A percentile compares a stretch with the other conserved stretches of the same genome.
Evolutionary conservation across 345 rosid species (phyloP).

Genomic region (Boechera stricta): DNA sequence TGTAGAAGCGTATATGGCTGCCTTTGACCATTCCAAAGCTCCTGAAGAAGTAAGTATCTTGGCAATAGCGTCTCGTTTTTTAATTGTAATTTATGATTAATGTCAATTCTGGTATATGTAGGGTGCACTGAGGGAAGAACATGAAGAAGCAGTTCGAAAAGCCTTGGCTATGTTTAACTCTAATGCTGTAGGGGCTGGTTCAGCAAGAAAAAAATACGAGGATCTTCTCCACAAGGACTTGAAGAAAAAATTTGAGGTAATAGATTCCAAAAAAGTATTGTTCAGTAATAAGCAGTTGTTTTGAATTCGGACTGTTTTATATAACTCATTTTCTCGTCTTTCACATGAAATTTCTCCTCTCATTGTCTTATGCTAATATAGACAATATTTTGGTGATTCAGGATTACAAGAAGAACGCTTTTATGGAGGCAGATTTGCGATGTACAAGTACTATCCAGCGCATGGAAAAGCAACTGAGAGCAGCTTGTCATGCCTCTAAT

Average conservation of each 20-base stretch:
- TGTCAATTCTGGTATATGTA: constrained; percentile 50
- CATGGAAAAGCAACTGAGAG: constrained; percentile 90
- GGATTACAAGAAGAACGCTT: constrained; percentile 83
- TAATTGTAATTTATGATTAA: constrained; percentile 23
- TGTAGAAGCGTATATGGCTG: constrained; percentile 65
- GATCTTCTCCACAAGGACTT: constrained; percentile 83
- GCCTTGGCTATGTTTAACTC: constrained; percentile 71
- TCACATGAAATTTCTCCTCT: constrained; percentile 12
- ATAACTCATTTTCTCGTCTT: background rate
- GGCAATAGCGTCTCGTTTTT: background rate
- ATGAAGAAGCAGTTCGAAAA: constrained; percentile 83
- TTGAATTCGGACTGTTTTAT: background rate
- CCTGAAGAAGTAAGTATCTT: constrained; percentile 79
- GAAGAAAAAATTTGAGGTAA: constrained; percentile 86
- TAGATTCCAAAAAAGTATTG: background rate
- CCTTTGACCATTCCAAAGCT: constrained; percentile 74
- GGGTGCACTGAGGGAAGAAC: constrained; percentile 86
- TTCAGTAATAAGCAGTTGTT: constrained; percentile 5
- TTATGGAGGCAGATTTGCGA: constrained; percentile 85
- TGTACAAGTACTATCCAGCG: constrained; percentile 77
- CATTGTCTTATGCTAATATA: constrained; percentile 19
- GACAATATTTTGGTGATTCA: constrained; percentile 44
- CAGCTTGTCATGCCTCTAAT: constrained; percentile 91
- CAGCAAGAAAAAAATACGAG: constrained; percentile 80
- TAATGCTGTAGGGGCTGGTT: constrained; percentile 86